Conservation (phyloP, 768 basidiomycete species). For the Kwoniella botswanensis region DNA sequence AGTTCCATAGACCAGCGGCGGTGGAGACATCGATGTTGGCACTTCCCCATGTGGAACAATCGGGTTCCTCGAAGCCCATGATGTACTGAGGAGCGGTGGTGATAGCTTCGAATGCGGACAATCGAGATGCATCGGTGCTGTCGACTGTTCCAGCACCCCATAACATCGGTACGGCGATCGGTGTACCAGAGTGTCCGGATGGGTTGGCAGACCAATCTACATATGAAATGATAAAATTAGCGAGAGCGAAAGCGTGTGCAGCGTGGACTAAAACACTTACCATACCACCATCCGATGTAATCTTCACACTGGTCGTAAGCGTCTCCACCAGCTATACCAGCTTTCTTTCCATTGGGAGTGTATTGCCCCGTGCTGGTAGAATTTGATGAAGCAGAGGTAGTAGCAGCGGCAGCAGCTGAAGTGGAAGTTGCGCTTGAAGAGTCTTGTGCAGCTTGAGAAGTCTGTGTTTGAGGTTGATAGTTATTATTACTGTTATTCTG, state of each 20-base stretch:
- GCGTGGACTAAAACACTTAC: constrained; percentile 27
- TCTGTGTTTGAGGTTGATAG: constrained; percentile 1
- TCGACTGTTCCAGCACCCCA: constrained; percentile 54
- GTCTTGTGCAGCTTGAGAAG: constrained; percentile 1
- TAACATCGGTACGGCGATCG: constrained; percentile 50
- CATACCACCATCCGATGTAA: constrained; percentile 58
- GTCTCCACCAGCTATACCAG: constrained; percentile 55
- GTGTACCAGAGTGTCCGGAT: constrained; percentile 32
- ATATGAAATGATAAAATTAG: neutral
- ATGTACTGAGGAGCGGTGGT: constrained; percentile 52
- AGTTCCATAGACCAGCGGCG: constrained; percentile 53
- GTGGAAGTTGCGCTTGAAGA: constrained; percentile 11
- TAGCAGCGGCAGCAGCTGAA: constrained; percentile 17
- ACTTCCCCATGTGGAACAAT: constrained; percentile 49
- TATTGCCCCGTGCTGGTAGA: constrained; percentile 20
- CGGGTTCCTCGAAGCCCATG: constrained; percentile 58
- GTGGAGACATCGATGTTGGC: constrained; percentile 34
- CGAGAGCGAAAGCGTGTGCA: neutral
- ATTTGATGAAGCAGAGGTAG: constrained; percentile 22
- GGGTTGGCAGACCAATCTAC: constrained; percentile 42
- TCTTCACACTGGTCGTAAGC: constrained; percentile 37
- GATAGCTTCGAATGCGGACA: constrained; percentile 50
- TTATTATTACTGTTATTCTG: constrained; percentile 4
- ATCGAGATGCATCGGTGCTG: constrained; percentile 47
- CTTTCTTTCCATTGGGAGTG: constrained; percentile 55